Percentiles rank a stretch among this genome's conserved stretches.
These are phyloP conservation scores for Cephaloascus albidus DNA, from an alignment of 805 yeast species.

Conservation along the genomic window DNA sequence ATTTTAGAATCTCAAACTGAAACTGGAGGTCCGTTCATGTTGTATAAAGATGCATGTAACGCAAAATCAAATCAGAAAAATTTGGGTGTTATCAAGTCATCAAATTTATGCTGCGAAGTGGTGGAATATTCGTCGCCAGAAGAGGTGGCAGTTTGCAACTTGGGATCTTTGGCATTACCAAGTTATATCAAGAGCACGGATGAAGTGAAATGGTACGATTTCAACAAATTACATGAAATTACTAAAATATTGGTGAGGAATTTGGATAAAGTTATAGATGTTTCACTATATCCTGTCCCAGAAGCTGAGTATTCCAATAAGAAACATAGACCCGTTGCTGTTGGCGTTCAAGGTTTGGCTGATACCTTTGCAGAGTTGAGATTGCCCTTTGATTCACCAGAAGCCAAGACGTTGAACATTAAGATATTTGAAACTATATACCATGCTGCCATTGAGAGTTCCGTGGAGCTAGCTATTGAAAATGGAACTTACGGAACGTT, in stretches of 20 bases:
- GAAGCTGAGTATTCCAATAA: conserved; percentile 44
- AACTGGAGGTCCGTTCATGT: conserved; percentile 59
- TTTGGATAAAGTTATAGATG: conserved; percentile 48
- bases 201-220: conserved; percentile 36
- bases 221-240: conserved; percentile 45
- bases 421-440: conserved; percentile 55
- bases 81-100: conserved; percentile 50
- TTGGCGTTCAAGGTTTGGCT: conserved; percentile 58
- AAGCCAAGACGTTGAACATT: conserved; percentile 45
- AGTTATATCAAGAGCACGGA: conserved; percentile 41
- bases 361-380: conserved; percentile 48
- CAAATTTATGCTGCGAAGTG: conserved; percentile 55
- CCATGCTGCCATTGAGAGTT: conserved; percentile 50
- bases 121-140: conserved; percentile 52
- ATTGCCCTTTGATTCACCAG: conserved; percentile 48
- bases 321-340: conserved; percentile 53
- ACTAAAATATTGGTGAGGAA: conserved; percentile 46
- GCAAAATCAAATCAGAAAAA: conserved; percentile 50
- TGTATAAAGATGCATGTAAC: conserved; percentile 56
- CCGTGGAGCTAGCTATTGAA: conserved; percentile 39
- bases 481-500: conserved; percentile 44
- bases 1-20: conserved; percentile 56
- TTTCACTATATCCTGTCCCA: conserved; percentile 46
- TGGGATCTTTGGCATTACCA: conserved; percentile 52
- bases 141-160: conserved; percentile 54